Conservation (phyloP, 352 stramenopile species). For the Globisporangium viniferum region DNA sequence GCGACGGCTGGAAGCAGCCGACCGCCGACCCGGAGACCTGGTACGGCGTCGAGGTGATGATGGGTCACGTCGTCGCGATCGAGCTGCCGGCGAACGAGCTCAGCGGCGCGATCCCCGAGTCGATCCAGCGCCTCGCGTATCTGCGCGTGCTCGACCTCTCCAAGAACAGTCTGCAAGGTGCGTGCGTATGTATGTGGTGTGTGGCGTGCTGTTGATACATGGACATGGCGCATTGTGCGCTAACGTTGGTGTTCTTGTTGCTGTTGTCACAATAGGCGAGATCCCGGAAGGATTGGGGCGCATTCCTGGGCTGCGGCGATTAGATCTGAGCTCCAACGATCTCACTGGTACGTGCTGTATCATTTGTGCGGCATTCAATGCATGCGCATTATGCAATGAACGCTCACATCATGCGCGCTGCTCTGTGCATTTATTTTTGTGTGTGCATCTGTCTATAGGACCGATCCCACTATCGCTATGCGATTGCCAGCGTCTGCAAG, state of each 20-base stretch:
- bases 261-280: constrained; percentile 25
- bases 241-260: background rate
- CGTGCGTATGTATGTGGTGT: background rate
- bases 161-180: constrained; percentile 72
- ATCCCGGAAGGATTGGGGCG: constrained; percentile 53
- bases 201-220: background rate
- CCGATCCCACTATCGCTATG: constrained; percentile 41
- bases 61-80: constrained; percentile 74
- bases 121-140: constrained; percentile 55
- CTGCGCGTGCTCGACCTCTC: constrained; percentile 76
- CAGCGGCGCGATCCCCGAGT: constrained; percentile 28
- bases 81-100: constrained; percentile 73
- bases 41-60: constrained; percentile 70
- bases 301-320: constrained; percentile 43
- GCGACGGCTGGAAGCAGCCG: constrained; percentile 73
- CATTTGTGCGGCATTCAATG: background rate
- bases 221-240: background rate
- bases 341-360: constrained; percentile 33
- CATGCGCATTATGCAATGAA: background rate
- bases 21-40: constrained; percentile 72
- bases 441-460: constrained; percentile 18
- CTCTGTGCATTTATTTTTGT: background rate
- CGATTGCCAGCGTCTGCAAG: constrained; percentile 59
- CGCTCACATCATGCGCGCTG: background rate
- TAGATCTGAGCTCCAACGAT: constrained; percentile 86